Evolutionary conservation across 345 rosid genomes (phyloP), one percentile per base, ranked within the genome.

Genomic region (Eucalyptus sp.): DNA sequence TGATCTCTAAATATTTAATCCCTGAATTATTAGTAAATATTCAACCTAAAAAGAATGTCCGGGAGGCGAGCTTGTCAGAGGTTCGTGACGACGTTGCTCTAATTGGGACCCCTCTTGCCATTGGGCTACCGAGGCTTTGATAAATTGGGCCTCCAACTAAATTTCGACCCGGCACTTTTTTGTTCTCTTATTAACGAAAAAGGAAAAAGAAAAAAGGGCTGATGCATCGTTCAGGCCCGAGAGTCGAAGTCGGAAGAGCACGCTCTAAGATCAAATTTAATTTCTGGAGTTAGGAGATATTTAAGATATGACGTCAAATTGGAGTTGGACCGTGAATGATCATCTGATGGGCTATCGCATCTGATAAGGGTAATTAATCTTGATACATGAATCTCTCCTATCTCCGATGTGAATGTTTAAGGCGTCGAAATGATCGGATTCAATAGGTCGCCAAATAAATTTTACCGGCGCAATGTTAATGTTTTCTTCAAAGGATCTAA

Each of bases 391-490:
- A 68, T 68, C 81, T 44, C 20, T 71, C 13, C 44, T 4, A 31
- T 66, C 22, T 66, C 11, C 3, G 4, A 68, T 20, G 7, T 17
- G 13, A 33, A 33, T 8, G 80, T 31, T 33, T 31, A 9, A 68
- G 24, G 20, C 1, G 0, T 68, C 2, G 43, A 68, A 8, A 31
- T 16, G 79, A 31, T 16, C 24, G 1, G 79, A 33, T 31, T 68
- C 12, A 68, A 8, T 17, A 31, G 80, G 24, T 8, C 13, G 12
- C 4, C 44, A 18, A 15, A 71, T 9, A 37, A 37, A 33, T 10
- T 1, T 33, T 16, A 0, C 2, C 0, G 6, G 22, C 0, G 4
- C 80, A 16, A 16, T 66, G 3, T 15, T 16, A 5, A 16, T 8
- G 24, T 68, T 31, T 68, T 68, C 43, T 31, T 68, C 10, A 11